A percentile compares a stretch with the other conserved stretches of the same genome.
phyloP scores from a whole-genome alignment of 2,329 filamentous ascomycete species.

The Sporothrix mexicana region DNA sequence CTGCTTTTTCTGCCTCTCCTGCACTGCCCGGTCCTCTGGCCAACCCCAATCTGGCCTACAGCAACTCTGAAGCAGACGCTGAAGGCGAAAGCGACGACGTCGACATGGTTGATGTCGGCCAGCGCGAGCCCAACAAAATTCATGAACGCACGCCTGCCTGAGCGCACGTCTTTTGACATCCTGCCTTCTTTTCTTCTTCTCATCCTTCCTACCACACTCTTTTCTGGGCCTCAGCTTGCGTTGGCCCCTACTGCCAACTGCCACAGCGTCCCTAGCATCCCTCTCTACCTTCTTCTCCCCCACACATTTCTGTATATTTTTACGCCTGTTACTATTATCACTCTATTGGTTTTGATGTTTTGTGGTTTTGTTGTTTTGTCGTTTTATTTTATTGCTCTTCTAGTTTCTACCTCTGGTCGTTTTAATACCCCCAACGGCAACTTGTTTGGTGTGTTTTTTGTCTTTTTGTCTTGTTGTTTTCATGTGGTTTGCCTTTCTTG shows the following conservation, averaged over 20 bases:
- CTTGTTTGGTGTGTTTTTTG: constrained; percentile 21
- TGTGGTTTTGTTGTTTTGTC: not conserved
- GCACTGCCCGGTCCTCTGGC: too few species aligned
- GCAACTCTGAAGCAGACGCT: not conserved
- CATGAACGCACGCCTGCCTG: not conserved
- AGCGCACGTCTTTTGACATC: too few species aligned
- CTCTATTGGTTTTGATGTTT: not conserved
- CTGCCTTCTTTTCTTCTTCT: too few species aligned
- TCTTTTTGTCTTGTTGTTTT: constrained; percentile 1
- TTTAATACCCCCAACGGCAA: constrained; percentile 32
- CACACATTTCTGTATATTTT: constrained; percentile 8
- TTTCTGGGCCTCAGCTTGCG: too few species aligned
- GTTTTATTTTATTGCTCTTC: not conserved
- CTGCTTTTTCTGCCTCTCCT: too few species aligned
- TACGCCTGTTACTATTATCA: constrained; percentile 13
- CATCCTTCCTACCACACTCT: too few species aligned
- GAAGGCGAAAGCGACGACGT: constrained; percentile 3
- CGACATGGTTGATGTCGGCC: not conserved
- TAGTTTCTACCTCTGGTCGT: constrained; percentile 11
- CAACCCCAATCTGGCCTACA: too few species aligned
- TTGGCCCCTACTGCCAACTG: too few species aligned
- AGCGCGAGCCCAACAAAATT: not conserved
- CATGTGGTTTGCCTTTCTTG: not conserved
- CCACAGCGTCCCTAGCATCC: not conserved
- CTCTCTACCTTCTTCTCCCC: not conserved